phyloP scores from a whole-genome alignment of 768 basidiomycete species.

The Calocybe gangraenosa region DNA sequence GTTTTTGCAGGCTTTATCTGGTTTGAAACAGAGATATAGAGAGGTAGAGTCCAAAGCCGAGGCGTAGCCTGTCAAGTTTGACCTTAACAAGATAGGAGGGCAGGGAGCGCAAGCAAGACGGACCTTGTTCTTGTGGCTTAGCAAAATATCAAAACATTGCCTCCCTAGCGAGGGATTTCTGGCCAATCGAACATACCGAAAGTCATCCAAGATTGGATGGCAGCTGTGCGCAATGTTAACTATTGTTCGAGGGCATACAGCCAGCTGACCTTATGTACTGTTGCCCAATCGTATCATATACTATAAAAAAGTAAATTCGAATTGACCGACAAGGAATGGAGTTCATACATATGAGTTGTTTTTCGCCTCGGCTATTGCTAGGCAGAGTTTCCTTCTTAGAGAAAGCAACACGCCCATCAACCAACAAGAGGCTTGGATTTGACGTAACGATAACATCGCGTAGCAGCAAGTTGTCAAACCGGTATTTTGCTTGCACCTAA shows the following conservation, averaged over 20 bases:
- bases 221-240: background rate
- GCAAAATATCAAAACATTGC: conserved; percentile 8
- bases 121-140: conserved; percentile 10
- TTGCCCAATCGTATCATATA: conserved; percentile 7
- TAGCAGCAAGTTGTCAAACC: conserved; percentile 8
- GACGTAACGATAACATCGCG: conserved; percentile 12
- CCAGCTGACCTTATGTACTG: background rate
- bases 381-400: conserved; percentile 2
- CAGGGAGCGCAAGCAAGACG: background rate
- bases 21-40: background rate
- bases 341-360: conserved; percentile 13
- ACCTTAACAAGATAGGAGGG: background rate
- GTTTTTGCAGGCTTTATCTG: background rate
- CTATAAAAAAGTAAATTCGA: background rate
- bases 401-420: conserved; percentile 6
- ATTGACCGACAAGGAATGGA: background rate
- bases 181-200: conserved; percentile 6
- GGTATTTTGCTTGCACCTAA: conserved; percentile 1
- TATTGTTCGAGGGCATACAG: background rate
- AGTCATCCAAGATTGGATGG: conserved; percentile 10
- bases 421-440: conserved; percentile 7
- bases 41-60: conserved; percentile 8
- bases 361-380: conserved; percentile 11
- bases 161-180: background rate
- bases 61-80: conserved; percentile 2